Evolutionary conservation across 169 alveolate genomes (phyloP).

Genomic region (Eimeria praecox): DNA sequence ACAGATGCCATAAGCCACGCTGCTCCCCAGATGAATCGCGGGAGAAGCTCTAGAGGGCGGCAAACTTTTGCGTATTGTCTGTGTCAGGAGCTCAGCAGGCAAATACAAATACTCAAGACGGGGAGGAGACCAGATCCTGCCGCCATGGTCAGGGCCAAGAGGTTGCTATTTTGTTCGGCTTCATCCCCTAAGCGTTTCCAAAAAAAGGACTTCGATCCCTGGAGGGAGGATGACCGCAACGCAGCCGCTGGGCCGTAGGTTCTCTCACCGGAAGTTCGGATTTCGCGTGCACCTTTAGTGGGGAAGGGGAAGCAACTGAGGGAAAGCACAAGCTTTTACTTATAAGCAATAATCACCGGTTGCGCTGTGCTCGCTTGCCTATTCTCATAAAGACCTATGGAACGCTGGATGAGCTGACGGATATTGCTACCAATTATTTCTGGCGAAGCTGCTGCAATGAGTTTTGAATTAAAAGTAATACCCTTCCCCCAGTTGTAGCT

Average conservation of each 20-base stretch:
- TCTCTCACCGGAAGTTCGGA: neutral
- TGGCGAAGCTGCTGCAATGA: neutral
- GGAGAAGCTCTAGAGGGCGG: neutral
- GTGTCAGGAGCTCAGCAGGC: neutral
- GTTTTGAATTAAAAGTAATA: neutral
- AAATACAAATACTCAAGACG: neutral
- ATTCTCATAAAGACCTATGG: neutral
- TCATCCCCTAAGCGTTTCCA: neutral
- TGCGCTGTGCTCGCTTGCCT: neutral
- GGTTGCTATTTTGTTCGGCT: neutral
- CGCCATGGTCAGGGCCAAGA: neutral
- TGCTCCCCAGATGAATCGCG: neutral
- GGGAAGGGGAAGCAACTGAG: neutral
- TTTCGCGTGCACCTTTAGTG: neutral
- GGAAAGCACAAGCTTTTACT: neutral
- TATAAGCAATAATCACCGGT: neutral
- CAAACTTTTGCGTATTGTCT: neutral
- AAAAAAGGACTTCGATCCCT: neutral
- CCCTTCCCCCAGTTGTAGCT: neutral
- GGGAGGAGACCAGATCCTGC: neutral
- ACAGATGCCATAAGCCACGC: neutral
- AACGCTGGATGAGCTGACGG: neutral
- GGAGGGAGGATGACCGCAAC: neutral
- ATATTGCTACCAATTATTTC: neutral
- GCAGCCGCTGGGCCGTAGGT: neutral